Evolutionary conservation across 148 eudicot species (phyloP).

Genomic region (Oxyria digyna): DNA sequence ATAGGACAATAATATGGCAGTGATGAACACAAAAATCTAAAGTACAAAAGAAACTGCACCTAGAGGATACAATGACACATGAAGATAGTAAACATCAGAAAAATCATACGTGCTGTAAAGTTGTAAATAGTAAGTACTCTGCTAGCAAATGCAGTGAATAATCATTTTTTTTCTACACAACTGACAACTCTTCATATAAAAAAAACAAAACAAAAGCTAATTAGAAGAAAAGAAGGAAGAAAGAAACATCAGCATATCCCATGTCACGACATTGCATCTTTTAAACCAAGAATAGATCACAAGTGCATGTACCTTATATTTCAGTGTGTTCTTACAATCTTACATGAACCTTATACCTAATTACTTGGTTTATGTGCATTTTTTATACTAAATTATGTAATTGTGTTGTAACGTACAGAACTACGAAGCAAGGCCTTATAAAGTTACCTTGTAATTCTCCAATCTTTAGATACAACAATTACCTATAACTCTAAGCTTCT

Average conservation of each 20-base stretch:
- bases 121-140: background rate
- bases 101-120: background rate
- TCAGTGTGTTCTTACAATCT: background rate
- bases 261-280: background rate
- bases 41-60: background rate
- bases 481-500: background rate
- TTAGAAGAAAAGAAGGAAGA: background rate
- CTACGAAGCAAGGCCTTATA: background rate
- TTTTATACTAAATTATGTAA: background rate
- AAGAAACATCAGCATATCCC: background rate
- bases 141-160: background rate
- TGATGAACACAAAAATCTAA: background rate
- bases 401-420: background rate
- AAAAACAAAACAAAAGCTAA: background rate
- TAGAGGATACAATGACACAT: background rate
- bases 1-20: background rate
- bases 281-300: background rate
- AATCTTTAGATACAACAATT: background rate
- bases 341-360: background rate
- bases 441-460: background rate
- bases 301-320: background rate
- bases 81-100: background rate
- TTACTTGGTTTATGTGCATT: background rate
- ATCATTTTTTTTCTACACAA: background rate
- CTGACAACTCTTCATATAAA: background rate